phyloP scores from a whole-genome alignment of 2,329 filamentous ascomycete species.

The Chaetomium strumarium region DNA sequence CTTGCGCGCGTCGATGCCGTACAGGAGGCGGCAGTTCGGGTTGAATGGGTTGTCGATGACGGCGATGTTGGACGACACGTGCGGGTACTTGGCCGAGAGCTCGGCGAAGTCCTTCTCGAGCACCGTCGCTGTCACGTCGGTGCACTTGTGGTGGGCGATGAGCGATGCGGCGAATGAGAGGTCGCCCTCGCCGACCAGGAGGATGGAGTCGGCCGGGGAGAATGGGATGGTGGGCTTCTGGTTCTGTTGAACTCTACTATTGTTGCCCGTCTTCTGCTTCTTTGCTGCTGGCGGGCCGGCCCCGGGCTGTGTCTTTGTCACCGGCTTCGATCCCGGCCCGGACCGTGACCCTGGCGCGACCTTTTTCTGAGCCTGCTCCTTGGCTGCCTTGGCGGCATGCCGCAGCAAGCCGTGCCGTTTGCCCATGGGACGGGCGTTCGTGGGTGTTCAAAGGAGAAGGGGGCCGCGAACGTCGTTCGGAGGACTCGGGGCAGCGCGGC shows the following conservation, averaged over 20 bases:
- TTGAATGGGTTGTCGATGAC: constrained; percentile 39
- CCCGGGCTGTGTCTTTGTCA: background rate
- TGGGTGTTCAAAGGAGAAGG: background rate
- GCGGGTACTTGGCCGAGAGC: constrained; percentile 68
- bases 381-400: constrained; percentile 22
- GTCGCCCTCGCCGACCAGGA: constrained; percentile 75
- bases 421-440: constrained; percentile 11
- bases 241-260: constrained; percentile 3
- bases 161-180: constrained; percentile 70
- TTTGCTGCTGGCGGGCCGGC: constrained; percentile 12
- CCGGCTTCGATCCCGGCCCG: background rate
- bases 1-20: constrained; percentile 62
- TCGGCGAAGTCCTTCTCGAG: constrained; percentile 52
- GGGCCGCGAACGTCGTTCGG: constrained; percentile 3
- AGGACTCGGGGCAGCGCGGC: constrained; percentile 9
- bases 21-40: constrained; percentile 43
- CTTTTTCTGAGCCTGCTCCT: constrained; percentile 18
- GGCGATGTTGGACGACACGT: constrained; percentile 43
- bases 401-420: constrained; percentile 20
- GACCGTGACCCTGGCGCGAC: background rate
- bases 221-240: constrained; percentile 53
- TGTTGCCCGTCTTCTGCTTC: constrained; percentile 15
- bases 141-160: constrained; percentile 59
- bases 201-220: constrained; percentile 57
- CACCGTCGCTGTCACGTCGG: constrained; percentile 62